A percentile compares a stretch with the other conserved stretches of the same genome.
Conservation (phyloP, 1,284 basidiomycete genomes). For the Calocybe gambosa region DNA sequence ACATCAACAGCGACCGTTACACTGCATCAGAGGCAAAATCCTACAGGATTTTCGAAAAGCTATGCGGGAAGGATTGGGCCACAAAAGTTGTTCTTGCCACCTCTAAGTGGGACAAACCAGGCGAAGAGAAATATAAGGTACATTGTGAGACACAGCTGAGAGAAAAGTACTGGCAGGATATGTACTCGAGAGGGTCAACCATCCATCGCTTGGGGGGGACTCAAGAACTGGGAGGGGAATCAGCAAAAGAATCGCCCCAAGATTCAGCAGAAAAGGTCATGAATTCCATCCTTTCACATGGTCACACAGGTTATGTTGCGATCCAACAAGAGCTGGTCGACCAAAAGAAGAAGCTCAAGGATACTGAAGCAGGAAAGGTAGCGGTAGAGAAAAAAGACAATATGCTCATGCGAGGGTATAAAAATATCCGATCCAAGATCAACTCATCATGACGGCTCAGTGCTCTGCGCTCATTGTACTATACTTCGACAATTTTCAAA, state of each 20-base stretch:
- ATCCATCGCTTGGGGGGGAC: neutral
- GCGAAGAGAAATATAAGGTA: neutral
- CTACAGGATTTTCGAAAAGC: neutral
- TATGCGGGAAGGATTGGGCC: conserved; percentile 11
- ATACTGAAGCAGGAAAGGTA: too few species aligned
- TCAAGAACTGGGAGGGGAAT: neutral
- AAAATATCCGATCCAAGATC: too few species aligned
- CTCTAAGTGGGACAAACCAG: neutral
- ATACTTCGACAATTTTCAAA: too few species aligned
- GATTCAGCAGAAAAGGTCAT: neutral
- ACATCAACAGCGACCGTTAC: neutral
- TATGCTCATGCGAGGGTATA: too few species aligned
- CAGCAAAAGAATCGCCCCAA: neutral
- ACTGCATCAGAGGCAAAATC: neutral
- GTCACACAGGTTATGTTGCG: neutral
- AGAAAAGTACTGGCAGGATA: neutral
- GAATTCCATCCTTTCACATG: neutral
- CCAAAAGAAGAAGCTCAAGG: neutral
- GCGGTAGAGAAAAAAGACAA: too few species aligned
- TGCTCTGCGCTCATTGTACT: too few species aligned
- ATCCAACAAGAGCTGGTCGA: neutral
- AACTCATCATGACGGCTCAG: too few species aligned
- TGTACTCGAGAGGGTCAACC: neutral
- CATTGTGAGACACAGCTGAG: neutral
- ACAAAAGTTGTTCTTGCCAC: neutral